Percentiles rank a stretch among this genome's conserved stretches.
phyloP scores from a whole-genome alignment of 2,329 filamentous ascomycete genomes.

The Exophiala phaeomuriformis region DNA sequence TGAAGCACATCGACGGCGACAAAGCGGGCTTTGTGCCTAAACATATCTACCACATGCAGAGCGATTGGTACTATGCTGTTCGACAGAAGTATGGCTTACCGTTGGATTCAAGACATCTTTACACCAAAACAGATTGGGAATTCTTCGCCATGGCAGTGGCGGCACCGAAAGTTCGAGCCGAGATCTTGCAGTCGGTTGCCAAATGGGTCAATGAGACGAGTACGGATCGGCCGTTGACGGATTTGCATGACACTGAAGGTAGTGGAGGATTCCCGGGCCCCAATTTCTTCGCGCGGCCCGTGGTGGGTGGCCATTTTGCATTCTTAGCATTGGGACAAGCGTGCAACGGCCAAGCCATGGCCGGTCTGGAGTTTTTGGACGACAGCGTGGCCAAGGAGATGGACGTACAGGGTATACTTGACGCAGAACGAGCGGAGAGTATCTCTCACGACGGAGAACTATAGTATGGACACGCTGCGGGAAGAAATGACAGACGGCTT shows the following conservation, averaged over 20 bases:
- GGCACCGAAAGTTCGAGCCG: slow-evolving; percentile 53
- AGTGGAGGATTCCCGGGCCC: slow-evolving; percentile 66
- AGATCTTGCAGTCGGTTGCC: slow-evolving; percentile 68
- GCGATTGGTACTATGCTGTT: slow-evolving; percentile 70
- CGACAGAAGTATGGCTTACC: slow-evolving; percentile 76
- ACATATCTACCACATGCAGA: slow-evolving; percentile 69
- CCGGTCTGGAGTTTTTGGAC: slow-evolving; percentile 47
- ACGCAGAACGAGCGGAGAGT: slow-evolving; percentile 15
- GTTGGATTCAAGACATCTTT: slow-evolving; percentile 72
- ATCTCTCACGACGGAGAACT: slow-evolving; percentile 2
- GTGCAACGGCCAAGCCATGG: slow-evolving; percentile 61
- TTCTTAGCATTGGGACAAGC: slow-evolving; percentile 74
- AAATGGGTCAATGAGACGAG: slow-evolving; percentile 76
- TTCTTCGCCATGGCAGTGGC: slow-evolving; percentile 80
- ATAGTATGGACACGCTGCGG: not conserved
- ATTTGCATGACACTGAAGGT: slow-evolving; percentile 72
- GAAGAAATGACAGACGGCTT: too few species aligned
- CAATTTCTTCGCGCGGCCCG: slow-evolving; percentile 72
- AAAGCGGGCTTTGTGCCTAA: slow-evolving; percentile 60
- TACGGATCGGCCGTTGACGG: slow-evolving; percentile 69
- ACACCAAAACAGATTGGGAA: slow-evolving; percentile 87
- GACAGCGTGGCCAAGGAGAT: slow-evolving; percentile 27
- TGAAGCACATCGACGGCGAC: slow-evolving; percentile 30
- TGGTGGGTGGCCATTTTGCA: slow-evolving; percentile 79
- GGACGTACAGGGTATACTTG: slow-evolving; percentile 21